Percentiles rank a stretch among this genome's conserved stretches.
phyloP scores from a whole-genome alignment of 225 moss, liverwort and hornwort genomes.

The Thuidium tamariscinum region DNA sequence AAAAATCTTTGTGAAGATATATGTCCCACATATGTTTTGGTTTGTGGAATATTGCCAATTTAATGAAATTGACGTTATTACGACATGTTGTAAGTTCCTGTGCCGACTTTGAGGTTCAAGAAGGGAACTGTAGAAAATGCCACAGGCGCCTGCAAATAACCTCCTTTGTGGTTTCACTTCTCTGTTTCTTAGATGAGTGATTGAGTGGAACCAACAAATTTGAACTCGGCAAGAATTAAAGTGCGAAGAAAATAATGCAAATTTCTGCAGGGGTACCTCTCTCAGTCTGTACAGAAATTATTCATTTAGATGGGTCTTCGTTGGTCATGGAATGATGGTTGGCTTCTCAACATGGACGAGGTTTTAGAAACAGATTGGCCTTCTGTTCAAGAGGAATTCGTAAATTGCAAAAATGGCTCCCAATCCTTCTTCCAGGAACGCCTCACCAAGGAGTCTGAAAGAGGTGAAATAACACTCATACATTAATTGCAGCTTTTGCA shows the following conservation, averaged over 20 bases:
- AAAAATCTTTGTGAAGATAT: too few species aligned
- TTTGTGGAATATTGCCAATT: background rate
- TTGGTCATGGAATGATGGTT: constrained; percentile 16
- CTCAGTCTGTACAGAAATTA: too few species aligned
- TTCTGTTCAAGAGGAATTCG: background rate
- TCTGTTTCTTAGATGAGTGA: background rate
- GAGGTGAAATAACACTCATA: background rate
- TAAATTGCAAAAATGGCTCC: constrained; percentile 21
- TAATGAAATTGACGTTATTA: background rate
- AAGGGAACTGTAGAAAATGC: background rate
- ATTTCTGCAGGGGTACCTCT: background rate
- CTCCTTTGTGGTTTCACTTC: background rate
- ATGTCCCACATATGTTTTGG: background rate
- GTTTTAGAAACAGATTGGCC: constrained; percentile 20
- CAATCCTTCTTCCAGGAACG: constrained; percentile 13
- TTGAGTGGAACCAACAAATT: background rate
- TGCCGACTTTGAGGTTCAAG: background rate
- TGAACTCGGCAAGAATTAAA: background rate
- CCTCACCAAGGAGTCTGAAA: constrained; percentile 4
- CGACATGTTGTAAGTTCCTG: background rate
- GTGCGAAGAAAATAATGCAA: background rate
- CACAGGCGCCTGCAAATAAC: too few species aligned
- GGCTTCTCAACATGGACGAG: constrained; percentile 10
- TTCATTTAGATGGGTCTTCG: background rate
- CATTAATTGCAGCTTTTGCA: background rate